These are phyloP conservation scores for Calocybe indica DNA, from an alignment of 768 basidiomycete species.

Conservation along the genomic window DNA sequence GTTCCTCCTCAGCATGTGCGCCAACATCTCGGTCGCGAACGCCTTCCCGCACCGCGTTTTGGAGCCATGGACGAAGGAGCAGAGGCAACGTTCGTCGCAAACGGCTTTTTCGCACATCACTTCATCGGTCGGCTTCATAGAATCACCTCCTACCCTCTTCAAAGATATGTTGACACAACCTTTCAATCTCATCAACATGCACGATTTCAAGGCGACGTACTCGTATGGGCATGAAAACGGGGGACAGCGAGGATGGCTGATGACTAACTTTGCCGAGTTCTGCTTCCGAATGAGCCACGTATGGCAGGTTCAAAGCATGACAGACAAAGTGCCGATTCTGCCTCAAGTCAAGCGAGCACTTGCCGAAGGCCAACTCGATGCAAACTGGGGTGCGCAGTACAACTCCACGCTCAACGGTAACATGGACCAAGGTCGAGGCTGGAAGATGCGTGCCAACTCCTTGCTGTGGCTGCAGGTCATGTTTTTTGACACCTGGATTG, in stretches of 20 bases:
- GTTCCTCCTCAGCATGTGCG: not conserved
- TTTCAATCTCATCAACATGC: slow-evolving; percentile 3
- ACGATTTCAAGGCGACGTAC: slow-evolving; percentile 11
- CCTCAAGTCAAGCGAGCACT: not conserved
- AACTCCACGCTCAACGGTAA: slow-evolving; percentile 1
- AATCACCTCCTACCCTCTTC: slow-evolving; percentile 1
- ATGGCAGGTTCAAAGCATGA: slow-evolving; percentile 3
- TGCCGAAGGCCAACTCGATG: not conserved
- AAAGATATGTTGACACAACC: not conserved
- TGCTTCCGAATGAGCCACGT: slow-evolving; percentile 2
- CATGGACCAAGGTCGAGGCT: not conserved
- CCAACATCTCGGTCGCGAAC: slow-evolving; percentile 3
- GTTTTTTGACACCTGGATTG: slow-evolving; percentile 17
- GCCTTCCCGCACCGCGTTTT: slow-evolving; percentile 3
- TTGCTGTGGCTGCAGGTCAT: slow-evolving; percentile 13
- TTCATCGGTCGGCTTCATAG: not conserved
- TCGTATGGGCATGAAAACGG: slow-evolving; percentile 14
- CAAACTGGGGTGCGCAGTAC: not conserved
- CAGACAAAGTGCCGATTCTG: slow-evolving; percentile 9
- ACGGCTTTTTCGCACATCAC: too few species aligned
- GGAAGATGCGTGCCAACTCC: slow-evolving; percentile 6
- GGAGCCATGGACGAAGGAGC: not conserved
- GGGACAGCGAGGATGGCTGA: slow-evolving; percentile 12
- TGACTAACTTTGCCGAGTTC: slow-evolving; percentile 8
- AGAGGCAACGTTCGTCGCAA: not conserved